Conservation (phyloP, 257 asterid species). For the Solanum dulcamara region DNA sequence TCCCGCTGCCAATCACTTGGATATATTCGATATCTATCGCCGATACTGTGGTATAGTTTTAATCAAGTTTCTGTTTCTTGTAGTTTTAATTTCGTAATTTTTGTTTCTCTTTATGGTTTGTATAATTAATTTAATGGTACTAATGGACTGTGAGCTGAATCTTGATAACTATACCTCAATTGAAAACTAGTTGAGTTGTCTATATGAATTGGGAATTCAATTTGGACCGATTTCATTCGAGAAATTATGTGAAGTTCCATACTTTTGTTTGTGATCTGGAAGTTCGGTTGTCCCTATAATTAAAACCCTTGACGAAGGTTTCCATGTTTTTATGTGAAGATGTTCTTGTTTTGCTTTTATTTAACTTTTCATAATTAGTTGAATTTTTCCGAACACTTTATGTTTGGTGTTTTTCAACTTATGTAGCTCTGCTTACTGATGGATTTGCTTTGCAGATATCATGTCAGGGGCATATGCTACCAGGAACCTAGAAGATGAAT, state of each 20-base stretch:
- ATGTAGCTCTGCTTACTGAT: neutral
- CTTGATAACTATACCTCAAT: neutral
- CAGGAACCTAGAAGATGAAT: slow-evolving; percentile 35
- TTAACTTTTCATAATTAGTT: neutral
- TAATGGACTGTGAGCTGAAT: neutral
- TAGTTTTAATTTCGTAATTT: neutral
- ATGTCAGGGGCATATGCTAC: slow-evolving; percentile 18
- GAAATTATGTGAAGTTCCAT: neutral
- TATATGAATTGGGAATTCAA: neutral
- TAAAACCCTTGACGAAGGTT: neutral
- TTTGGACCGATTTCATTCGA: neutral
- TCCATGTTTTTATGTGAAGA: neutral
- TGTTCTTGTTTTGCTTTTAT: neutral
- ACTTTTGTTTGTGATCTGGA: neutral
- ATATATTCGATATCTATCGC: slow-evolving; percentile 47
- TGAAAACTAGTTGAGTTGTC: neutral
- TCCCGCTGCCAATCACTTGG: slow-evolving; percentile 17
- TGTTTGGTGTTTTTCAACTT: neutral
- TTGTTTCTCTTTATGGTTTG: neutral
- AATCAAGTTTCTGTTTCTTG: neutral
- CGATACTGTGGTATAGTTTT: slow-evolving; percentile 55
- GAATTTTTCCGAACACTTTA: neutral
- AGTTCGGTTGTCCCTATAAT: neutral
- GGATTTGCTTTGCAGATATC: slow-evolving; percentile 30
- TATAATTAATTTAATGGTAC: neutral